Conservation (phyloP, 257 asterid species). For the Coffea eugenioides region DNA sequence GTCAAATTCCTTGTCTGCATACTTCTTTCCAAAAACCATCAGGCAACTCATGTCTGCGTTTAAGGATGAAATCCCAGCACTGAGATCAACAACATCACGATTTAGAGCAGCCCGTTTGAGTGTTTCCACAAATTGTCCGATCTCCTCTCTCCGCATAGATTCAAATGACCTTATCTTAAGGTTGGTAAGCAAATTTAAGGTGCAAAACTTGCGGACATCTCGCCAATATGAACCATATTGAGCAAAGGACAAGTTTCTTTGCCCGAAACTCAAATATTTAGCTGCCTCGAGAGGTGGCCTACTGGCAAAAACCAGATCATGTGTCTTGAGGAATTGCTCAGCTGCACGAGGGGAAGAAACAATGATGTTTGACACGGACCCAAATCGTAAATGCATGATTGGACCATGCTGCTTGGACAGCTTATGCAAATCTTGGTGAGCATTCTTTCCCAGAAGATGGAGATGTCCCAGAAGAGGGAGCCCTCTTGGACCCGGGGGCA, state of each 20-base stretch:
- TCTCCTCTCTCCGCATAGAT: slow-evolving; percentile 41
- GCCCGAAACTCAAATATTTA: slow-evolving; percentile 37
- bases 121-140: slow-evolving; percentile 29
- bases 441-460: slow-evolving; percentile 54
- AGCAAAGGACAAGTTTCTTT: slow-evolving; percentile 31
- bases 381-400: slow-evolving; percentile 45
- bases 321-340: slow-evolving; percentile 45
- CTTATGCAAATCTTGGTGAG: slow-evolving; percentile 39
- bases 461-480: slow-evolving; percentile 55
- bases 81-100: slow-evolving; percentile 32
- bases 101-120: slow-evolving; percentile 22
- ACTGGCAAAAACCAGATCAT: slow-evolving; percentile 44
- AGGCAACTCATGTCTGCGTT: slow-evolving; percentile 44
- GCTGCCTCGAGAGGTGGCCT: slow-evolving; percentile 51
- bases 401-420: slow-evolving; percentile 45
- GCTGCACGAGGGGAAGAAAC: slow-evolving; percentile 53
- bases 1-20: slow-evolving; percentile 38
- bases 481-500: slow-evolving; percentile 55
- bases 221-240: slow-evolving; percentile 55
- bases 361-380: slow-evolving; percentile 31
- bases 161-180: slow-evolving; percentile 40
- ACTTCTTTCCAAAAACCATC: slow-evolving; percentile 55
- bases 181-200: slow-evolving; percentile 42
- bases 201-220: slow-evolving; percentile 51
- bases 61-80: slow-evolving; percentile 33